Evolutionary conservation across 495 filamentous ascomycete genomes (phyloP), one percentile per base, ranked within the genome.

Genomic region (Penicillium soppii): DNA sequence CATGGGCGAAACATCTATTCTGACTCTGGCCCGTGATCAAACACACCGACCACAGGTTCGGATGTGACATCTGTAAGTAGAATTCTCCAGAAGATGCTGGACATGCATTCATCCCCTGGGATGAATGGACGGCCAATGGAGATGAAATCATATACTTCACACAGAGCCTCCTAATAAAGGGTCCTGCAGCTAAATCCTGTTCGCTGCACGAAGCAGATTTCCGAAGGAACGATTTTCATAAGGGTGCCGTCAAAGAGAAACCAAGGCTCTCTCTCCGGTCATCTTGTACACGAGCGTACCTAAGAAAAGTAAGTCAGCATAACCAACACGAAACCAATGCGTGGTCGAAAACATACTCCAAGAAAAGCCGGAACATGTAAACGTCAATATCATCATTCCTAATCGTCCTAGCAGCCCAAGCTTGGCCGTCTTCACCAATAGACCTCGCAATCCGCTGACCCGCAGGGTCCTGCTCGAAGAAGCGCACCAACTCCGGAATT

Each of bases 401-500:
- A 17, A 81, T 47, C 1, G 63, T 62, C 43, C 50, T 54, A 9
- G 41, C 43, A 7, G 57, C 61, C 80, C 80, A 82, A 20, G 62
- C 30, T 21, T 57, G 60, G 0, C 78, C 74, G 7, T 64, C 49
- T 32, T 68, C 63, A 1, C 74, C 77, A 29, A 82, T 76, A 33
- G 51, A 37, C 16, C 53, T 54, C 0, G 71, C 71, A 19, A 59
- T 57, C 40, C 43, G 37, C 53, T 65, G 62, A 15, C 63, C 71
- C 25, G 43, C 62, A 47, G 25, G 47, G 29, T 64, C 74, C 13
- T 65, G 59, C 22, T 67, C 66, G 30, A 71, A 63, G 43, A 58
- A 81, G 17, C 54, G 59, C 12, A 73, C 54, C 40, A 76, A 40
- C 47, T 78, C 76, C 4, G 70, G 66, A 8, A 80, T 47, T 52